These are phyloP conservation scores for Thelephora aurantiotincta DNA, from an alignment of 768 basidiomycete species.

Conservation along the genomic window DNA sequence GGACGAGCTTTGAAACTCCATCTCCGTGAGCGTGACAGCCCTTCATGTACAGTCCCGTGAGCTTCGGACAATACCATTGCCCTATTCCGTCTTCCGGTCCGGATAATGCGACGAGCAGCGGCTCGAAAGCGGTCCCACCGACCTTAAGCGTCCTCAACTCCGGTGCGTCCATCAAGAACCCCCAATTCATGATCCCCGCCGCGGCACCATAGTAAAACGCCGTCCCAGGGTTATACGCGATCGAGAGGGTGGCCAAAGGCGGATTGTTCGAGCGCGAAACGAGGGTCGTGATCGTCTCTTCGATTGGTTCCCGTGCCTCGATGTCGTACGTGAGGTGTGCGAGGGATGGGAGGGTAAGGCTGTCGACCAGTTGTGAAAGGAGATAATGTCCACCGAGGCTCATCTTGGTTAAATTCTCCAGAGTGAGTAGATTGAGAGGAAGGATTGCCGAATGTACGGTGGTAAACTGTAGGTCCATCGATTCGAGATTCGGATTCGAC, in stretches of 20 bases:
- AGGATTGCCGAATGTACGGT: conserved; percentile 48
- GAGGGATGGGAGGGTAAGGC: conserved; percentile 42
- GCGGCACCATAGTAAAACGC: conserved; percentile 44
- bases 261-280: conserved; percentile 47
- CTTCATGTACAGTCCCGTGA: conserved; percentile 46
- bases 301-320: conserved; percentile 61
- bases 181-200: conserved; percentile 51
- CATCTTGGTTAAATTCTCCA: conserved; percentile 39
- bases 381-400: conserved; percentile 55
- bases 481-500: conserved; percentile 41
- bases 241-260: conserved; percentile 40
- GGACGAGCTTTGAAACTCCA: conserved; percentile 52
- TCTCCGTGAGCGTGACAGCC: conserved; percentile 53
- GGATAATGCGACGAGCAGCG: conserved; percentile 41
- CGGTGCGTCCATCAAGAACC: conserved; percentile 44
- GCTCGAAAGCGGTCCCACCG: conserved; percentile 53
- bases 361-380: conserved; percentile 46
- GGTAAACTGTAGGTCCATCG: conserved; percentile 46
- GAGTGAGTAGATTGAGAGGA: conserved; percentile 38
- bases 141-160: conserved; percentile 46
- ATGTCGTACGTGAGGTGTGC: conserved; percentile 52
- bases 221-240: conserved; percentile 37
- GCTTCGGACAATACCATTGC: conserved; percentile 47
- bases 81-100: conserved; percentile 46
- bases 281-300: conserved; percentile 52